Conservation (phyloP, 2,329 filamentous ascomycete species). For the Penicillium sp. region DNA sequence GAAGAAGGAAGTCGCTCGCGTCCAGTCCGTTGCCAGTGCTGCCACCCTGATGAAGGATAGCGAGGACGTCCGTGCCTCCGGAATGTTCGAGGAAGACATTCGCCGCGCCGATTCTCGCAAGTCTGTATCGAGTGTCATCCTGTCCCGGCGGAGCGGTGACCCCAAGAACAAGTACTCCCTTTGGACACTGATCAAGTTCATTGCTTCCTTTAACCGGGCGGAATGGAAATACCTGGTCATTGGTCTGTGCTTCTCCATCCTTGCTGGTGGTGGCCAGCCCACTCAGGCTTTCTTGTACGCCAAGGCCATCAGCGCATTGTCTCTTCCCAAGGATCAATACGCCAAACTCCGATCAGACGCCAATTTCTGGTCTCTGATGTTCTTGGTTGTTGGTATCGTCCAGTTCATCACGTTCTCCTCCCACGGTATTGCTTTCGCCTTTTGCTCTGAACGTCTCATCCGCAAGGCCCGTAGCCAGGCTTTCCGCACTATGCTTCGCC, state of each 20-base stretch:
- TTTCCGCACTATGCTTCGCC: slow-evolving; percentile 83
- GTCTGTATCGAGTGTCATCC: slow-evolving; percentile 66
- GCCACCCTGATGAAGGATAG: slow-evolving; percentile 28
- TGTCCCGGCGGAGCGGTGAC: slow-evolving; percentile 58
- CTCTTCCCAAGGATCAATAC: slow-evolving; percentile 54
- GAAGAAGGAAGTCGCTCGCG: slow-evolving; percentile 30
- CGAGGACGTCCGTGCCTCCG: slow-evolving; percentile 11
- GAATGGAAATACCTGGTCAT: slow-evolving; percentile 71
- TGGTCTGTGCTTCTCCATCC: slow-evolving; percentile 69
- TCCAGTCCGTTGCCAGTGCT: slow-evolving; percentile 34
- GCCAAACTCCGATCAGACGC: slow-evolving; percentile 64
- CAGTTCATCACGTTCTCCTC: slow-evolving; percentile 66
- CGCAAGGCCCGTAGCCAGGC: slow-evolving; percentile 77
- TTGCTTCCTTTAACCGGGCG: slow-evolving; percentile 72
- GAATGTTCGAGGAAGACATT: slow-evolving; percentile 31
- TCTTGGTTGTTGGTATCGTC: slow-evolving; percentile 74
- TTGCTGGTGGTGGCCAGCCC: slow-evolving; percentile 79
- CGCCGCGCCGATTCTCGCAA: slow-evolving; percentile 50
- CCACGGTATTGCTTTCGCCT: slow-evolving; percentile 75
- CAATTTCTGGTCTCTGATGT: slow-evolving; percentile 88
- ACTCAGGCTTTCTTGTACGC: slow-evolving; percentile 79
- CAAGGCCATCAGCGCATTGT: slow-evolving; percentile 75
- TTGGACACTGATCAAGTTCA: slow-evolving; percentile 74
- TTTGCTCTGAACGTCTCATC: slow-evolving; percentile 81
- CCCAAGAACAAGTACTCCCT: slow-evolving; percentile 59